Evolutionary conservation across 257 asterid species (phyloP).

Genomic region (Solanum virginianum): DNA sequence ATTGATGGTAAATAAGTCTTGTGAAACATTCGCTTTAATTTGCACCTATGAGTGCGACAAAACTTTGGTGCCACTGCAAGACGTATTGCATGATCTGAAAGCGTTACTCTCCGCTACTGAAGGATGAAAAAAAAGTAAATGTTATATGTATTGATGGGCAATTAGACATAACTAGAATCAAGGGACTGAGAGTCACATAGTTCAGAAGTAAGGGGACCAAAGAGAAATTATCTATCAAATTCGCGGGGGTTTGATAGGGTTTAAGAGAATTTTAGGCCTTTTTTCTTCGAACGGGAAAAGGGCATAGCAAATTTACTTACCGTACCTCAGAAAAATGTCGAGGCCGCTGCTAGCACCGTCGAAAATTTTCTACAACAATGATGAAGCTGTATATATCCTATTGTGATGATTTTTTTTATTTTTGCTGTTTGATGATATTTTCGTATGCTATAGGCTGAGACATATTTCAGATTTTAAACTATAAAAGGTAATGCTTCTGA

Average conservation of each 20-base stretch:
- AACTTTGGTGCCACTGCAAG: too few relatives aligned
- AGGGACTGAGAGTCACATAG: background rate
- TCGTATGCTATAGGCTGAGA: background rate
- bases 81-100: too few relatives aligned
- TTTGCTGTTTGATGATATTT: background rate
- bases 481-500: background rate
- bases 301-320: background rate
- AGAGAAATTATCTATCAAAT: background rate
- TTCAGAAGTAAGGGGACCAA: background rate
- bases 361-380: constrained; percentile 82
- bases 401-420: background rate
- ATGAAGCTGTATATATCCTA: constrained; percentile 37
- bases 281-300: background rate
- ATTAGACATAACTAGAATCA: background rate
- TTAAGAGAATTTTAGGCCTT: background rate
- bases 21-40: too few relatives aligned
- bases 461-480: background rate
- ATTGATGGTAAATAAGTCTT: too few relatives aligned
- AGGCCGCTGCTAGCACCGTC: constrained; percentile 96
- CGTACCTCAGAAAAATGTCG: constrained; percentile 6
- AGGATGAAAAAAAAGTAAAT: background rate
- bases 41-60: too few relatives aligned
- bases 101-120: background rate
- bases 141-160: background rate
- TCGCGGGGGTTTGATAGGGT: background rate